phyloP scores from a whole-genome alignment of 1,139 yeast genomes.

The Blastobotrys illinoisensis region DNA sequence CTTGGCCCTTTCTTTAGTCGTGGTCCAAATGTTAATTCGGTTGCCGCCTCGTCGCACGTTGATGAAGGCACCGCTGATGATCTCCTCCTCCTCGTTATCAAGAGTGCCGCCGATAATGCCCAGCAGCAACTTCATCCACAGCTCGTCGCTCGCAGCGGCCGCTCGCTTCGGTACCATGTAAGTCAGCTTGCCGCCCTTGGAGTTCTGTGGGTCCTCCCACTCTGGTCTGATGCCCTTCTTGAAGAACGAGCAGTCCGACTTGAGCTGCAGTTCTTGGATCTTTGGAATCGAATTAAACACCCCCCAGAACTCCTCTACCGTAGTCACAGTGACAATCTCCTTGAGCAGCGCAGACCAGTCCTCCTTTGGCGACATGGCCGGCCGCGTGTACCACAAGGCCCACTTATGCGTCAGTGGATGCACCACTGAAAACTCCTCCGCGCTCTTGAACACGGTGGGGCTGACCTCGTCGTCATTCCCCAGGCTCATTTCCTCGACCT shows the following conservation, averaged over 20 bases:
- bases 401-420: constrained; percentile 91
- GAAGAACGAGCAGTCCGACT: constrained; percentile 93
- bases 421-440: constrained; percentile 69
- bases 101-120: constrained; percentile 95
- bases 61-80: constrained; percentile 92
- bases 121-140: constrained; percentile 88
- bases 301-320: constrained; percentile 99
- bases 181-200: constrained; percentile 73
- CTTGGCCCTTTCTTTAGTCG: constrained; percentile 55
- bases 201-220: constrained; percentile 92
- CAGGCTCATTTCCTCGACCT: constrained; percentile 21
- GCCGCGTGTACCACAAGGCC: constrained; percentile 97
- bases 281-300: constrained; percentile 90
- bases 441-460: constrained; percentile 57
- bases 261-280: constrained; percentile 84
- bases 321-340: constrained; percentile 84
- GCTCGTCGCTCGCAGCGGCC: constrained; percentile 65
- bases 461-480: constrained; percentile 18
- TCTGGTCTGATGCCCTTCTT: constrained; percentile 94
- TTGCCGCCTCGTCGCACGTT: constrained; percentile 78
- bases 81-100: constrained; percentile 72
- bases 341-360: constrained; percentile 92
- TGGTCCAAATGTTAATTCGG: constrained; percentile 93
- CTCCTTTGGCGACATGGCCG: constrained; percentile 57
- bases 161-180: constrained; percentile 29